phyloP scores from a whole-genome alignment of 176 grass and related monocot species.

The Eleusine coracana region DNA sequence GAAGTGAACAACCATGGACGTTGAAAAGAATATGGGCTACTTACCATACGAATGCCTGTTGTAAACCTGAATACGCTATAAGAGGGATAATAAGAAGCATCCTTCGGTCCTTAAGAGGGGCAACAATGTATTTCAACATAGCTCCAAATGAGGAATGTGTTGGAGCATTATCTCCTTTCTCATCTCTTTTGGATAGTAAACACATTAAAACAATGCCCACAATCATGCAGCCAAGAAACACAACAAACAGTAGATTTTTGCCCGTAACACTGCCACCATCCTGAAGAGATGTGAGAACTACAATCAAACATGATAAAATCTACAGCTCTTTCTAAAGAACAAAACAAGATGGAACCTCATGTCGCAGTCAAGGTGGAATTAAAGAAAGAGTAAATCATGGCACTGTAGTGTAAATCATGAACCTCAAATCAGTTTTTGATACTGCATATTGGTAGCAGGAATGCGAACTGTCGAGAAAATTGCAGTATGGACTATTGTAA shows the following conservation, averaged over 20 bases:
- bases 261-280: conserved; percentile 68
- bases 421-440: conserved; percentile 3
- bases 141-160: conserved; percentile 56
- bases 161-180: conserved; percentile 52
- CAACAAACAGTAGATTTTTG: conserved; percentile 82
- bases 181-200: conserved; percentile 82
- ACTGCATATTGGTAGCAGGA: neutral
- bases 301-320: conserved; percentile 16
- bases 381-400: neutral
- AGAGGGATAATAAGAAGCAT: conserved; percentile 93
- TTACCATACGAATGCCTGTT: conserved; percentile 99
- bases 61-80: conserved; percentile 90
- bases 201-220: conserved; percentile 89
- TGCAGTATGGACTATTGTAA: neutral
- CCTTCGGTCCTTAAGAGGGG: conserved; percentile 73
- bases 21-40: conserved; percentile 13
- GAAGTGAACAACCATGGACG: conserved; percentile 22
- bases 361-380: neutral
- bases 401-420: conserved; percentile 4
- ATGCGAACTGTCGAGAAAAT: conserved; percentile 7
- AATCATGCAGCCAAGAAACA: conserved; percentile 93
- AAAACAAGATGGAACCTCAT: neutral
- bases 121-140: conserved; percentile 73
- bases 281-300: conserved; percentile 49
- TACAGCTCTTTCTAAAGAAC: neutral